A percentile compares a stretch with the other conserved stretches of the same genome.
These are phyloP conservation scores for Dendrobium nobile DNA, from an alignment of 106 monocot genomes.

Conservation along the genomic window DNA sequence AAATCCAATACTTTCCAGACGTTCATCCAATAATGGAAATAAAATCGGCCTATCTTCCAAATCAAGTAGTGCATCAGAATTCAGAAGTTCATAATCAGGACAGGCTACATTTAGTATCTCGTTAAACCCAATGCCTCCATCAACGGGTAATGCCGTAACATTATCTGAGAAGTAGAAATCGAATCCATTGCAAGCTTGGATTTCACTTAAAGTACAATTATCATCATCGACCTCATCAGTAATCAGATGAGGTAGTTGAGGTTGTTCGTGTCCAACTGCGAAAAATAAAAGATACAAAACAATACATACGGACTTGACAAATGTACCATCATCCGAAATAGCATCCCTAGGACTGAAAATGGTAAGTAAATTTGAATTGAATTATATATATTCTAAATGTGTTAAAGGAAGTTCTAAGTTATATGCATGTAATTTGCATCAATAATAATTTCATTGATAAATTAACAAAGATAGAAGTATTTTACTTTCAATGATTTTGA, in stretches of 20 bases:
- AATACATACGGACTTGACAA: background rate
- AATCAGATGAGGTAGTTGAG: constrained; percentile 46
- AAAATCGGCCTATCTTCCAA: constrained; percentile 36
- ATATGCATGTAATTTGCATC: too few relatives aligned
- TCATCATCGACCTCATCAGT: constrained; percentile 50
- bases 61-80: constrained; percentile 37
- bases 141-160: constrained; percentile 25
- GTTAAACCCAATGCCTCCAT: constrained; percentile 33
- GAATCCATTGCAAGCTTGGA: constrained; percentile 29
- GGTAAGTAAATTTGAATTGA: background rate
- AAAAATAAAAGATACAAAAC: constrained; percentile 1
- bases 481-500: too few relatives aligned
- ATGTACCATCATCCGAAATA: background rate
- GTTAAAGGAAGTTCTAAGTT: too few relatives aligned
- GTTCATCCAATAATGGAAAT: constrained; percentile 42
- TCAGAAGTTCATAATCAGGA: constrained; percentile 28
- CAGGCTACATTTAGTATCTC: constrained; percentile 16
- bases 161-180: constrained; percentile 42
- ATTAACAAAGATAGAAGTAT: too few relatives aligned
- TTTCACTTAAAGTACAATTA: constrained; percentile 23
- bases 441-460: too few relatives aligned
- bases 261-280: constrained; percentile 20
- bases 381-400: background rate
- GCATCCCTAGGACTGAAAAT: background rate
- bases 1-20: constrained; percentile 7